Evolutionary conservation across 176 grass and related monocot genomes (phyloP).

Genomic region (Oryza glaberrima): DNA sequence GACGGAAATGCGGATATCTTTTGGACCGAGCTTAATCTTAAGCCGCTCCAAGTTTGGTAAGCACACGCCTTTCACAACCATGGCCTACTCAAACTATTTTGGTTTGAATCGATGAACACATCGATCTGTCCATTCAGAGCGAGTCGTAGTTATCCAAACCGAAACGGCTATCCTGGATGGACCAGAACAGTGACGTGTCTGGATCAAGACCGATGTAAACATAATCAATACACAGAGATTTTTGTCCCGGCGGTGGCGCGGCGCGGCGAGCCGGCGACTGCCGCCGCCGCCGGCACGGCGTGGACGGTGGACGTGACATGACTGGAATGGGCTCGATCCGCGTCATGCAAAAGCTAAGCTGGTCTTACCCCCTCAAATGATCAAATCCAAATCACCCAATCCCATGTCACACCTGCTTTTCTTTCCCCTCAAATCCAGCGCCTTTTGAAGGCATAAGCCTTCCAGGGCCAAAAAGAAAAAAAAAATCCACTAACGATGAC

Average conservation of each 20-base stretch:
- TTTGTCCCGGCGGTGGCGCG: too few species aligned
- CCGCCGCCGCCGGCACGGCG: too few species aligned
- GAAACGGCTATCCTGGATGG: background rate
- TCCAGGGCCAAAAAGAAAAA: too few species aligned
- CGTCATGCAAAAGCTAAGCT: too few species aligned
- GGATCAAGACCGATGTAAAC: background rate
- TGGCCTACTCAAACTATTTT: slow-evolving; percentile 14
- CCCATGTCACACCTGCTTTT: background rate
- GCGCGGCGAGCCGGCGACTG: background rate
- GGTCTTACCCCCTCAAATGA: too few species aligned
- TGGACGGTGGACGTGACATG: background rate
- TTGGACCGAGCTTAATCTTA: background rate
- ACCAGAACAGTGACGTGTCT: background rate
- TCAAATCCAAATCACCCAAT: background rate
- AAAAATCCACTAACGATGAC: background rate
- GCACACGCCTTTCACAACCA: slow-evolving; percentile 32
- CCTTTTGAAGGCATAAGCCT: background rate
- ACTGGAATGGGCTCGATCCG: background rate
- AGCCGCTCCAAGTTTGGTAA: slow-evolving; percentile 12
- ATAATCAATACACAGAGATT: background rate
- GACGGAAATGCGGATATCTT: background rate
- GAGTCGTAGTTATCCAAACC: slow-evolving; percentile 23
- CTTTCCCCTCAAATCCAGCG: background rate
- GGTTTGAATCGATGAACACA: background rate
- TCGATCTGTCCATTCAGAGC: background rate